Base-by-base conservation (phyloP, 352 stramenopile genomes). In the Phytophthora ramorum region DNA sequence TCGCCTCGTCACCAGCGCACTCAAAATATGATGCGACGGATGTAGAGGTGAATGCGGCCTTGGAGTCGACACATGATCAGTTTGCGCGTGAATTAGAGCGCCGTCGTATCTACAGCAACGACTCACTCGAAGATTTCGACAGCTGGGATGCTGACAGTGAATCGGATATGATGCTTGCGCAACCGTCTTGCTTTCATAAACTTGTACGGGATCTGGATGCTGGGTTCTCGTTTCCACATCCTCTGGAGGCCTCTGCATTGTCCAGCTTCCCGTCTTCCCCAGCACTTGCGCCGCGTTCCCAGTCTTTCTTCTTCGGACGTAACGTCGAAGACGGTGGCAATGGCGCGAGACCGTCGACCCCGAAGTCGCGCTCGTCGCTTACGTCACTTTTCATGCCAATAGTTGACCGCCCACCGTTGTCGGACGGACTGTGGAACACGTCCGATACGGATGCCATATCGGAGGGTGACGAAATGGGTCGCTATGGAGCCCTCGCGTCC, bases 191-290 rank as follows among this genome's bases (percentile, higher is more conserved):
- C 47, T 79, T 65, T 35, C 73, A 88, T 53, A 79, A 78, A 58
- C 66, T 90, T 24, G 76, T 90, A 24, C 78, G 81, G 14, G 81
- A 90, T 40, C 58, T 90, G 16, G 79, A 90, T 62, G 51, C 69
- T 9, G 81, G 81, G 0, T 79, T 88, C 24, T 86, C 81, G 16
- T 90, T 84, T 35, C 81, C 81, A 8, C 75, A 87, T 45, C 58
- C 58, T 4, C 47, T 87, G 9, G 69, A 83, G 12, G 20, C 48
- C 0, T 78, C 73, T 1, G 56, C 54, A 5, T 32, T 83, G 26
- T 34, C 62, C 17, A 80, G 63, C 35, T 72, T 76, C 12, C 52
- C 60, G 7, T 59, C 58, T 0, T 80, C 59, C 4, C 62, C 63
- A 32, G 34, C 66, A 3, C 35, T 68, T 34, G 54, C 63, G 5